Percentiles rank a stretch among this genome's conserved stretches.
Evolutionary conservation across 108 stramenopile species (phyloP).

Genomic region (Skeletonema tropicum): DNA sequence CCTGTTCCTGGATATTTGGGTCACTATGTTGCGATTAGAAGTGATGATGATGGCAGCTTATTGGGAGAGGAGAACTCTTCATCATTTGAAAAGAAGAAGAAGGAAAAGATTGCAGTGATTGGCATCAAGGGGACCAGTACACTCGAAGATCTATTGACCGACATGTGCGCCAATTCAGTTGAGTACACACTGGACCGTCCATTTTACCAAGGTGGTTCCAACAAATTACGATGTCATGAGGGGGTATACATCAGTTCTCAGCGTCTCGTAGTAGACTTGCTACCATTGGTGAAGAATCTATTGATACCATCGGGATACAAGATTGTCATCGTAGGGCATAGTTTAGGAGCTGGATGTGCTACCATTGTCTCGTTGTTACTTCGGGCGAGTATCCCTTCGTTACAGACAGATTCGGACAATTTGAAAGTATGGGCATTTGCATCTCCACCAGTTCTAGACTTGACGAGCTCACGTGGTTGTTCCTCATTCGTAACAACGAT

Average conservation of each 20-base stretch:
- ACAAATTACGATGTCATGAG: constrained; percentile 53
- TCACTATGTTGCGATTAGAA: constrained; percentile 38
- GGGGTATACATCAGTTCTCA: constrained; percentile 50
- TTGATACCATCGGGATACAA: constrained; percentile 55
- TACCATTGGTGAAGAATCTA: constrained; percentile 50
- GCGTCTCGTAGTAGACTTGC: constrained; percentile 45
- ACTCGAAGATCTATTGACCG: constrained; percentile 62
- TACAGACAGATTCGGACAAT: constrained; percentile 17
- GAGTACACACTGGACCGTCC: constrained; percentile 29
- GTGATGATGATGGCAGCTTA: not conserved
- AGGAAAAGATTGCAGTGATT: constrained; percentile 48
- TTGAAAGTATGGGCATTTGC: constrained; percentile 60
- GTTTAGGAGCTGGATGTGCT: constrained; percentile 60
- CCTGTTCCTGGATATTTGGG: constrained; percentile 46
- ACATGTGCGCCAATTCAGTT: constrained; percentile 49
- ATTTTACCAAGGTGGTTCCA: constrained; percentile 32
- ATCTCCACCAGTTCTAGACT: constrained; percentile 58
- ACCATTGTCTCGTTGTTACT: constrained; percentile 50
- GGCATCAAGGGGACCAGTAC: constrained; percentile 63
- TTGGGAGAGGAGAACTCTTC: not conserved
- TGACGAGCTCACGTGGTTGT: constrained; percentile 36
- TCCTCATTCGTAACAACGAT: constrained; percentile 57
- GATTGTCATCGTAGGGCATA: constrained; percentile 55
- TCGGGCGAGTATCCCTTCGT: constrained; percentile 35
- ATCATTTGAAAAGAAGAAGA: constrained; percentile 4